A percentile compares a stretch with the other conserved stretches of the same genome.
Conservation (phyloP, 805 yeast genomes). For the Sporopachydermia lactativora region DNA sequence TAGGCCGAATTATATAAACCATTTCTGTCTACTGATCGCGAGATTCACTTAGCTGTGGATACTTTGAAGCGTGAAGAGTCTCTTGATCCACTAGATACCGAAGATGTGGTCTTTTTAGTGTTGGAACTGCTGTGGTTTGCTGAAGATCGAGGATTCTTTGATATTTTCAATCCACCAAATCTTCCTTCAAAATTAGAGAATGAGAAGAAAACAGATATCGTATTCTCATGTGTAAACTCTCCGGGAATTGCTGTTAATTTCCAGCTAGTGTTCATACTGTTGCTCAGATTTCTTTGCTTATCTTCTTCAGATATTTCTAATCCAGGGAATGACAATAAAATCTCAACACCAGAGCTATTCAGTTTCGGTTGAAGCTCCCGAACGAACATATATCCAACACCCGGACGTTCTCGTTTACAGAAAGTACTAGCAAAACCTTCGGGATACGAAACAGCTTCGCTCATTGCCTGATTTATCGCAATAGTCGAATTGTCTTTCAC, state of each 20-base stretch:
- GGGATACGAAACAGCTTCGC: neutral
- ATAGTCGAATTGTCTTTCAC: neutral
- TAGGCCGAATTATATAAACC: no score
- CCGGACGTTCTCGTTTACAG: neutral
- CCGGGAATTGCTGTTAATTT: constrained; percentile 1
- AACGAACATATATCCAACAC: constrained; percentile 1
- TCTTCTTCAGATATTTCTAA: neutral
- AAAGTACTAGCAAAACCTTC: neutral
- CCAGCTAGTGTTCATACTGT: neutral
- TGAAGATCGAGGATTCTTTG: neutral
- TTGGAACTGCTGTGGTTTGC: no score
- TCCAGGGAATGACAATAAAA: neutral
- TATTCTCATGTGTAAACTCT: neutral
- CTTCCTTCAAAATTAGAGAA: neutral
- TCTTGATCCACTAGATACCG: no score
- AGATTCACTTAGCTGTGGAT: no score
- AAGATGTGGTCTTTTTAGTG: no score
- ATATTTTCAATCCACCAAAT: neutral
- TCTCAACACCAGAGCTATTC: neutral
- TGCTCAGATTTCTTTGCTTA: neutral
- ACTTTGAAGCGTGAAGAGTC: no score
- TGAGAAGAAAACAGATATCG: neutral
- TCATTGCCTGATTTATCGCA: neutral
- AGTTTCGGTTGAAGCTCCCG: neutral
- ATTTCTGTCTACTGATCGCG: no score